Base-by-base conservation (phyloP, 1,139 yeast species). In the Saccharomyces pastorianus region DNA sequence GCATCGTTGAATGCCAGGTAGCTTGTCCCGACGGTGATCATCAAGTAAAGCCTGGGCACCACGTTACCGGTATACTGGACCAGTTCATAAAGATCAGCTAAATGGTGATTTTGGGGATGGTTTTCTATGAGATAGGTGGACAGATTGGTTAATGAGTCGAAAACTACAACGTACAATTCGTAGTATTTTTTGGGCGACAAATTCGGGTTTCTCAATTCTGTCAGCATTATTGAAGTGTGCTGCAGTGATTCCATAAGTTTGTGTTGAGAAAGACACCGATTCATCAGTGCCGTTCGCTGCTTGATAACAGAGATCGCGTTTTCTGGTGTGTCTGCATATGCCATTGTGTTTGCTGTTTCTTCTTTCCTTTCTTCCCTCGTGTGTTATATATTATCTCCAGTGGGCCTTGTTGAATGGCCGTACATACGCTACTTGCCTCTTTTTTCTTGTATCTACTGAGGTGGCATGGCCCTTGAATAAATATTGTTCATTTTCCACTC, bases 61-160 rank as follows among this genome's bases (percentile, higher is more conserved):
- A 95, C 88, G 70, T 90, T 93, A 1, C 95, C 96, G 1, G 96
- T 90, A 68, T 93, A 95, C 69, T 93, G 99, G 3, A 93, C 98
- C 68, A 93, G 76, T 66, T 93, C 98, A 67, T 93, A 93, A 55
- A 93, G 75, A 69, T 93, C 98, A 0, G 96, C 90, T 56, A 93
- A 73, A 69, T 91, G 95, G 56, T 89, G 86, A 46, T 79, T 75
- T 55, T 64, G 64, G 9, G 83, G 82, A 64, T 88, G 91, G 57
- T 82, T 82, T 28, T 81, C 86, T 54, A 80, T 76, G 57, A 93
- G 73, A 64, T 84, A 86, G 17, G 75, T 74, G 2, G 90, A 81
- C 51, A 93, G 75, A 47, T 79, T 73, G 52, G 88, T 87, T 67
- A 95, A 74, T 0, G 96, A 85, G 70, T 93, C 99, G 64, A 86